Evolutionary conservation across 2,329 filamentous ascomycete genomes (phyloP), one percentile per base, ranked within the genome.

Genomic region (Talaromyces sp.): DNA sequence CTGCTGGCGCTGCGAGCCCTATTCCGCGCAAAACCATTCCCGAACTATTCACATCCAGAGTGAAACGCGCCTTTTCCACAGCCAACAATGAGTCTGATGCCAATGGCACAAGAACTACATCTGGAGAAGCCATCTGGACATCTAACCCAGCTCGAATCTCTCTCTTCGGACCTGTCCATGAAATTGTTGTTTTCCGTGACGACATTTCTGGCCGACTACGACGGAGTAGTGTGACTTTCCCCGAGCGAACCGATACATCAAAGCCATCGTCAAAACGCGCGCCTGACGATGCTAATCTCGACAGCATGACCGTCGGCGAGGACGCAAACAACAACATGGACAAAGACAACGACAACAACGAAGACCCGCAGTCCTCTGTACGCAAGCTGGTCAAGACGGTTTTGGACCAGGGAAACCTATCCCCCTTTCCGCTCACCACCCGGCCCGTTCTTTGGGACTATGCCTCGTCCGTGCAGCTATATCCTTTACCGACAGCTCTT

Each of bases 391-490:
- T 96, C 68, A 95, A 96, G 72, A 96, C 93, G 0, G 74, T 99
- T 10, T 83, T 99, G 8, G 92, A 96, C 66, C 94, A 99, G 76
- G 91, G 91, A 5, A 89, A 91, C 65, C 83, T 99, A 11, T 87
- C 90, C 0, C 94, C 94, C 0, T 99, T 97, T 74, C 87, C 90
- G 0, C 82, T 92, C n/a, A 77, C 85, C 0, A 82, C 85, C 32
- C 85, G 93, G 1, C 94, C 94, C 0, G 84, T 96, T 4, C 85
- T 96, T 65, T 97, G 94, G 94, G 93, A 97, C 74, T 91, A 89
- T 72, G 87, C 87, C 0, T 81, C 85, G 5, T 79, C 89, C 2
- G 75, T 97, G 64, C 88, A 91, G 58, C 77, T 99, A 24, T 97
- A 97, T 72, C 94, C 93, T 9, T 76, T 97, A 29, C 94, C 94